phyloP scores from a whole-genome alignment of 768 basidiomycete species.

The Collybia mongolica region DNA sequence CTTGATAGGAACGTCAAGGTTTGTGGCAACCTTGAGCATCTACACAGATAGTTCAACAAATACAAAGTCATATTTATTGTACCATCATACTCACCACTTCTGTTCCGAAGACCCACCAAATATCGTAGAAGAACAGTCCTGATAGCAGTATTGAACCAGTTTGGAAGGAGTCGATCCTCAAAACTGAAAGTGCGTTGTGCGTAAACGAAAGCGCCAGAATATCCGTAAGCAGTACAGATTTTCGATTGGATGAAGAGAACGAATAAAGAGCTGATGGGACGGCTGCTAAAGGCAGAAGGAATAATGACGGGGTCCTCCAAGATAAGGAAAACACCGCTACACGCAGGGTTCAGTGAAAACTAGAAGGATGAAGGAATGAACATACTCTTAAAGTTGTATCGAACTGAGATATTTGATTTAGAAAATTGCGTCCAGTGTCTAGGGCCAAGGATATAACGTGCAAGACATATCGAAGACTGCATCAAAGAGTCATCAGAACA shows the following conservation, averaged over 20 bases:
- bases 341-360: conserved; percentile 13
- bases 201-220: conserved; percentile 76
- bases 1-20: conserved; percentile 91
- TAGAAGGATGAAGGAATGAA: conserved; percentile 6
- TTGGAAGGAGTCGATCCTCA: conserved; percentile 86
- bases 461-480: conserved; percentile 53
- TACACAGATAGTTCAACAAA: conserved; percentile 22
- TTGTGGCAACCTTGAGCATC: conserved; percentile 94
- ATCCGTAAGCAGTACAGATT: conserved; percentile 76
- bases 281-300: conserved; percentile 57
- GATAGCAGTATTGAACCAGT: conserved; percentile 82
- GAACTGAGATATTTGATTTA: conserved; percentile 39
- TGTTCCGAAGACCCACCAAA: conserved; percentile 94
- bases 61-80: too few relatives aligned
- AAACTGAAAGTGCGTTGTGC: conserved; percentile 72
- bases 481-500: conserved; percentile 5
- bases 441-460: conserved; percentile 46
- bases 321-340: conserved; percentile 40
- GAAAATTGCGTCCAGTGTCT: conserved; percentile 60
- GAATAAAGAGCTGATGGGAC: conserved; percentile 68
- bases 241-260: conserved; percentile 38
- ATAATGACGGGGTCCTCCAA: conserved; percentile 55
- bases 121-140: conserved; percentile 90
- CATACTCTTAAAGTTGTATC: conserved; percentile 46
- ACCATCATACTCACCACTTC: conserved; percentile 58